These are phyloP conservation scores for Picea abies DNA, from an alignment of 83 land plant genomes.

Conservation along the genomic window DNA sequence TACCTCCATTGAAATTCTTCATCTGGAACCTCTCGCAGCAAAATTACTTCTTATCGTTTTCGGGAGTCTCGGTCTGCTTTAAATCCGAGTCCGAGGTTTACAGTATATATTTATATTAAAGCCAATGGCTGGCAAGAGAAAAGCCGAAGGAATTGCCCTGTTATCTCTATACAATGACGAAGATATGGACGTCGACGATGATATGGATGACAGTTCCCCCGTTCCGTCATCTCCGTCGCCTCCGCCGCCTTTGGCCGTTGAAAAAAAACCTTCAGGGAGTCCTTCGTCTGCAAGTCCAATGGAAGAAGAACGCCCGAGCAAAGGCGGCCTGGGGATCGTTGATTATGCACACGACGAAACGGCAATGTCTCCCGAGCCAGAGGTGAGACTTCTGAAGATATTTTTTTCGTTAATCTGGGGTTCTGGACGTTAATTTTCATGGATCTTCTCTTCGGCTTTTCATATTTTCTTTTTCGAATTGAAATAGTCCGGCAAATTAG, in stretches of 20 bases:
- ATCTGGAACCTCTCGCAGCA: too few species aligned
- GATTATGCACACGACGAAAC: conserved; percentile 84
- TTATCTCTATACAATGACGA: conserved; percentile 74
- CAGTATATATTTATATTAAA: too few species aligned
- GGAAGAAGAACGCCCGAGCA: background rate
- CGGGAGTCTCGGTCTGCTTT: too few species aligned
- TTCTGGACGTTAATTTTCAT: too few species aligned
- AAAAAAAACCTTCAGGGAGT: background rate
- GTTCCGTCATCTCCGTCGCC: conserved; percentile 4
- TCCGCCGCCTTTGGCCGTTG: background rate
- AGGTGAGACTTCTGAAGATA: conserved; percentile 31
- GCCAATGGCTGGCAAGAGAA: conserved; percentile 9
- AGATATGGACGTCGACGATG: conserved; percentile 40
- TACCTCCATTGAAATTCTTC: too few species aligned
- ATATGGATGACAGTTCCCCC: background rate
- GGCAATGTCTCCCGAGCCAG: conserved; percentile 69
- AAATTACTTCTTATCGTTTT: too few species aligned
- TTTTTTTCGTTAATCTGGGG: too few species aligned
- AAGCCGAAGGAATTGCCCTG: conserved; percentile 56
- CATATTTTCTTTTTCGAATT: too few species aligned
- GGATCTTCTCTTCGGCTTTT: too few species aligned
- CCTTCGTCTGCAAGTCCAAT: background rate
- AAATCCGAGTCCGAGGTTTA: too few species aligned
- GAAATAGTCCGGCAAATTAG: too few species aligned
- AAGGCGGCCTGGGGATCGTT: conserved; percentile 43